phyloP scores from a whole-genome alignment of 495 filamentous ascomycete genomes.

The Aspergillus ellipticus region DNA sequence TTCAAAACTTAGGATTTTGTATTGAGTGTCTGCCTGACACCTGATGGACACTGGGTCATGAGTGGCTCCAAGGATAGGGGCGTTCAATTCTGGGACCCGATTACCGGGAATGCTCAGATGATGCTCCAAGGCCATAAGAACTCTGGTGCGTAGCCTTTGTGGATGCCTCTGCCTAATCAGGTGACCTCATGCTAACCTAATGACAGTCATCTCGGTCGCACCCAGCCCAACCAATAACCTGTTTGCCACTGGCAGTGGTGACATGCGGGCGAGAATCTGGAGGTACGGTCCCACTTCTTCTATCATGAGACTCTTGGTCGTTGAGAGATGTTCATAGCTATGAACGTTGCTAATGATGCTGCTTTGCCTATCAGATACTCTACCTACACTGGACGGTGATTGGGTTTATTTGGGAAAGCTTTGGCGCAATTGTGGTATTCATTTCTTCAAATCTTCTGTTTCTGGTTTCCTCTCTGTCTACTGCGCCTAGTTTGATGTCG shows the following conservation, averaged over 20 bases:
- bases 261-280: slow-evolving; percentile 91
- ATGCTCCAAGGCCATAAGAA: slow-evolving; percentile 95
- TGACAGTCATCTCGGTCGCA: slow-evolving; percentile 77
- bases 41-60: slow-evolving; percentile 85
- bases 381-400: slow-evolving; percentile 45
- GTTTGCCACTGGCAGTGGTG: slow-evolving; percentile 86
- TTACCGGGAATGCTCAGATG: slow-evolving; percentile 81
- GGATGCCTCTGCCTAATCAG: background rate
- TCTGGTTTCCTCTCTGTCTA: slow-evolving; percentile 17
- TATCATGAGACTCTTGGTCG: background rate
- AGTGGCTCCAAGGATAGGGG: slow-evolving; percentile 88
- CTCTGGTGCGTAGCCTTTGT: slow-evolving; percentile 51
- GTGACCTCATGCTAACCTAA: slow-evolving; percentile 10
- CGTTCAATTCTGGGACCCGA: slow-evolving; percentile 90
- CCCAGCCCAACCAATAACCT: slow-evolving; percentile 74
- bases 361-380: slow-evolving; percentile 34
- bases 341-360: slow-evolving; percentile 3
- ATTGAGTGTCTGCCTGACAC: slow-evolving; percentile 81
- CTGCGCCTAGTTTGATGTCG: background rate
- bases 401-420: slow-evolving; percentile 30
- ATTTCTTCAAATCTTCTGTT: slow-evolving; percentile 18
- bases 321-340: too few species aligned
- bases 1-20: slow-evolving; percentile 70
- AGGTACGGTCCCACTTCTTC: slow-evolving; percentile 47
- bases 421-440: slow-evolving; percentile 37